Base-by-base conservation (phyloP, 495 filamentous ascomycete genomes). In the Lophium mytilinum region DNA sequence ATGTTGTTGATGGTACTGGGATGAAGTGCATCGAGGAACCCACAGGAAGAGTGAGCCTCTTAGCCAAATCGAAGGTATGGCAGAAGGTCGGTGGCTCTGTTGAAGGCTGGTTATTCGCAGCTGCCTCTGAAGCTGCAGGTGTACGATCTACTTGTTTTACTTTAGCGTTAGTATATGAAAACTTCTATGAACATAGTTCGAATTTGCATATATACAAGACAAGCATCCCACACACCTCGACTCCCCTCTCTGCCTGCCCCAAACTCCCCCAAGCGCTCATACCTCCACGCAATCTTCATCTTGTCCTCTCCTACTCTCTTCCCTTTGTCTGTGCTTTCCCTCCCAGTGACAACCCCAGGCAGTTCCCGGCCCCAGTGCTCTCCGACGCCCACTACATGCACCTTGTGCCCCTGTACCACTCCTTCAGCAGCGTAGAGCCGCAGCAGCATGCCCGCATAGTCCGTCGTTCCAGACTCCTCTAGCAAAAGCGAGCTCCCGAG, bases 281-380 rank as follows among this genome's bases (percentile, higher is more conserved):
- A 98, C 70, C 93, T 76, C 93, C 93, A 98, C 9, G 93, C 93
- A 70, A 98, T 98, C 74, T 95, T 96, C 93, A 98, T 98, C 69
- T 82, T 86, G 54, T 94, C 89, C 34, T 79, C 77, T 11, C 65
- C 61, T 33, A 58, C 58, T 33, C 58, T 66, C 30, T 59, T 68
- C 40, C 73, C 70, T 37, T 70, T 63, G 12, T 73, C 76, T 12
- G 71, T 72, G 11, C 45, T 30, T 30, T 12, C 15, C 45, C 33
- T 11, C 45, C 67, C 73, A 8, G 77, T 79, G 4, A 69, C 71
- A 0, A 93, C 59, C 0, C 84, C 92, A 10, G 93, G 93, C 17
- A 97, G 77, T 61, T 88, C 88, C 52, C 87, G 75, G 33, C 80
- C 82, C 93, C 93, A 97, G 54, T 76, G 75, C 39, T 90, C 85